Percentiles rank a stretch among this genome's conserved stretches.
phyloP scores from a whole-genome alignment of 352 stramenopile genomes.

The Phytophthora citrophthora region DNA sequence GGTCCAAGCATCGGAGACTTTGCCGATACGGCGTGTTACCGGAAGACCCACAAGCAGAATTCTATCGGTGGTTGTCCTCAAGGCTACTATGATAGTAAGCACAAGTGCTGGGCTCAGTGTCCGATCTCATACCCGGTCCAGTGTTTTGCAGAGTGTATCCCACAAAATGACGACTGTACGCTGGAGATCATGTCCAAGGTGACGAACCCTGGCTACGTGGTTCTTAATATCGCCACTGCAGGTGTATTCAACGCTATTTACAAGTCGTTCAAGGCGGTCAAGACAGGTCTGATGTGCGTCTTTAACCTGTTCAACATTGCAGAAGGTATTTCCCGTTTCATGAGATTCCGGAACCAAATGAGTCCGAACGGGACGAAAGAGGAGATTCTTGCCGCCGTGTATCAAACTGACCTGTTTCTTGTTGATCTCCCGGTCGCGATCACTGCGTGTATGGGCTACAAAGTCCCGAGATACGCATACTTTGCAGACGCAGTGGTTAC shows the following conservation, averaged over 20 bases:
- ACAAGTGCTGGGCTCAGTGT: constrained; percentile 72
- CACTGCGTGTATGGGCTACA: constrained; percentile 54
- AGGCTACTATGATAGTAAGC: constrained; percentile 51
- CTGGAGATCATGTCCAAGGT: constrained; percentile 60
- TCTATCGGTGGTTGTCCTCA: constrained; percentile 33
- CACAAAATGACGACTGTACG: constrained; percentile 69
- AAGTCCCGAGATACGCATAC: constrained; percentile 27
- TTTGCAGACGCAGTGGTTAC: constrained; percentile 41
- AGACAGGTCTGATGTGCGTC: constrained; percentile 53
- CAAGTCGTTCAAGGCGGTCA: constrained; percentile 49
- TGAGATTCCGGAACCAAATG: constrained; percentile 40
- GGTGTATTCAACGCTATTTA: constrained; percentile 59
- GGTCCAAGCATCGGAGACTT: constrained; percentile 28
- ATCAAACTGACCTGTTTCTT: constrained; percentile 64
- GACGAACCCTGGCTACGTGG: constrained; percentile 49
- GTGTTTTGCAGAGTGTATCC: constrained; percentile 74
- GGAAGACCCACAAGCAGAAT: constrained; percentile 48
- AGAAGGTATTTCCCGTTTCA: constrained; percentile 52
- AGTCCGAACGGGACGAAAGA: constrained; percentile 55
- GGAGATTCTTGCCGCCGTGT: constrained; percentile 50
- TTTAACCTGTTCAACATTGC: constrained; percentile 55
- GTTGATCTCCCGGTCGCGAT: constrained; percentile 62
- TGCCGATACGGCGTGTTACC: constrained; percentile 57
- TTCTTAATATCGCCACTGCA: constrained; percentile 54
- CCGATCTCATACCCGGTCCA: constrained; percentile 76